Conservation (phyloP, 257 asterid genomes). For the Petunia axillaris region DNA sequence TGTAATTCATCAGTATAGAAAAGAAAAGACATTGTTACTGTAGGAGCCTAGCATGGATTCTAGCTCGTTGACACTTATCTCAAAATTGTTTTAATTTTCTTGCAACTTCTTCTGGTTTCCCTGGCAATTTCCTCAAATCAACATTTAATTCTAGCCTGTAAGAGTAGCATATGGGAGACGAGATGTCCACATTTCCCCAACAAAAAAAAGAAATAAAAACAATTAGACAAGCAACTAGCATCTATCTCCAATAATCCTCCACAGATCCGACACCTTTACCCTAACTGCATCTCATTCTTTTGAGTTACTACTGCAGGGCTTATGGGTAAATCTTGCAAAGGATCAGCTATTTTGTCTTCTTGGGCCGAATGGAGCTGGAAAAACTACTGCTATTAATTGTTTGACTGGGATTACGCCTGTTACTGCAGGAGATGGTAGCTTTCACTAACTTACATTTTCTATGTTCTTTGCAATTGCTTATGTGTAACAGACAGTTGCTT, state of each 20-base stretch:
- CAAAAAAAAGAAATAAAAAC: not conserved
- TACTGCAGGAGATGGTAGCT: slow-evolving; percentile 87
- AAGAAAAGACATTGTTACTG: not conserved
- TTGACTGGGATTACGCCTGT: slow-evolving; percentile 93
- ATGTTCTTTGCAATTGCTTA: slow-evolving; percentile 16
- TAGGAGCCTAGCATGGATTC: slow-evolving; percentile 3
- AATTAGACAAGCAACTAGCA: slow-evolving; percentile 6
- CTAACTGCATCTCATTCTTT: slow-evolving; percentile 14
- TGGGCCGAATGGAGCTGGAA: slow-evolving; percentile 99
- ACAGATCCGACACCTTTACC: not conserved
- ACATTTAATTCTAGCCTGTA: not conserved
- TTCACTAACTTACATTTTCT: not conserved
- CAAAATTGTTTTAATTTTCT: not conserved
- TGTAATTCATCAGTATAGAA: not conserved
- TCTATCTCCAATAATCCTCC: not conserved
- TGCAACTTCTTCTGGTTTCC: slow-evolving; percentile 18
- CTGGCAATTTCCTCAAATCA: slow-evolving; percentile 12
- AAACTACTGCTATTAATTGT: slow-evolving; percentile 88
- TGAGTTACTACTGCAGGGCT: slow-evolving; percentile 58
- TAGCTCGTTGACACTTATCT: not conserved
- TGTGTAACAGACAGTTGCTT: slow-evolving; percentile 18
- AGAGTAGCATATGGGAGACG: not conserved
- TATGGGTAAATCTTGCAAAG: slow-evolving; percentile 88
- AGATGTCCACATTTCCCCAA: not conserved
- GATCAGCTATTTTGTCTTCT: slow-evolving; percentile 97